phyloP scores from a whole-genome alignment of 2,329 filamentous ascomycete genomes.

The Penicillium sp. region DNA sequence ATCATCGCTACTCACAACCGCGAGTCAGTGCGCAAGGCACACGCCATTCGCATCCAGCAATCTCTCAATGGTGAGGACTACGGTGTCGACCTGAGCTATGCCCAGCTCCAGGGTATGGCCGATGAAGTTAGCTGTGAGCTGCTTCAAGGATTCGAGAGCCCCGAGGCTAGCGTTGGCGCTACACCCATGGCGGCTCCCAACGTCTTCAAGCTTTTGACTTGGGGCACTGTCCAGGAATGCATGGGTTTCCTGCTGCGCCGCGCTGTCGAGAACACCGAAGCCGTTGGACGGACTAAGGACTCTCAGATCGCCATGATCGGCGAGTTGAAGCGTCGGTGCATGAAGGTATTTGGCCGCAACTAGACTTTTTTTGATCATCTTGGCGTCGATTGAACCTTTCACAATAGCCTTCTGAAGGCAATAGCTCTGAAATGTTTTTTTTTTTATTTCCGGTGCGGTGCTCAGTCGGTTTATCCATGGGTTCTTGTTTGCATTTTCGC shows the following conservation, averaged over 20 bases:
- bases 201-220: conserved; percentile 57
- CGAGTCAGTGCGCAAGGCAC: conserved; percentile 50
- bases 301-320: conserved; percentile 37
- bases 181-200: conserved; percentile 39
- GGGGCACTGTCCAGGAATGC: conserved; percentile 58
- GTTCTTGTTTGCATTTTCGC: conserved; percentile 19
- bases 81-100: conserved; percentile 55
- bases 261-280: conserved; percentile 68
- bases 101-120: conserved; percentile 91
- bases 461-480: conserved; percentile 1
- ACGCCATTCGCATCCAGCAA: conserved; percentile 44
- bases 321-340: conserved; percentile 34
- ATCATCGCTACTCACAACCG: conserved; percentile 59
- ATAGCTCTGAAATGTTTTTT: conserved; percentile 2
- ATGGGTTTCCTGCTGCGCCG: conserved; percentile 59
- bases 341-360: conserved; percentile 19
- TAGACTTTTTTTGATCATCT: conserved; percentile 4
- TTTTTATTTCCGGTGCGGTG: background rate
- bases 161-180: conserved; percentile 20
- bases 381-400: conserved; percentile 1
- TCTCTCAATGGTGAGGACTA: conserved; percentile 42
- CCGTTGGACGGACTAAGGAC: conserved; percentile 51
- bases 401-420: conserved; percentile 1
- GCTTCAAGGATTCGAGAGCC: conserved; percentile 41
- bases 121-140: conserved; percentile 73